phyloP scores from a whole-genome alignment of 1,139 yeast species.

The Candida sojae region DNA sequence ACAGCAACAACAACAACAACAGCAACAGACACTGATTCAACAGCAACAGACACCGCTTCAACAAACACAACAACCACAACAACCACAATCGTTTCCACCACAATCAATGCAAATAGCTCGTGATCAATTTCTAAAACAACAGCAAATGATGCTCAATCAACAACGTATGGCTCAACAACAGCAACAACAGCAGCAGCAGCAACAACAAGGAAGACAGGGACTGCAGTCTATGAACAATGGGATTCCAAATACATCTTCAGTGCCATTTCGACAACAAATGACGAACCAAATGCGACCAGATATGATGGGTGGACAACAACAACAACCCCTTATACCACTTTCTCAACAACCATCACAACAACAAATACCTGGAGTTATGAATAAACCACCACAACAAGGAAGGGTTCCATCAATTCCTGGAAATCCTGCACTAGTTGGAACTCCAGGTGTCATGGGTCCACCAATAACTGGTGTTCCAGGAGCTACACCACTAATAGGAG shows the following conservation, averaged over 20 bases:
- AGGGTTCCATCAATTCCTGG: conserved; percentile 9
- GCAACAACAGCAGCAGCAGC: conserved; percentile 7
- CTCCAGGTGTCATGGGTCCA: neutral
- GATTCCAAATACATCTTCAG: neutral
- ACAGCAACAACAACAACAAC: conserved; percentile 27
- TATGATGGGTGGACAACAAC: conserved; percentile 4
- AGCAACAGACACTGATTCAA: neutral
- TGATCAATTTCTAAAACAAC: conserved; percentile 12
- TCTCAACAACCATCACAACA: neutral
- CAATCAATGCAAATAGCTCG: conserved; percentile 8
- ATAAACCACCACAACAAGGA: conserved; percentile 5
- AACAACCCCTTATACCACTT: neutral
- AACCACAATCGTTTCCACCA: conserved; percentile 4
- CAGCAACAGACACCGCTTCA: neutral
- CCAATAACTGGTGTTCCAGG: conserved; percentile 6
- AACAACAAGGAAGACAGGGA: neutral
- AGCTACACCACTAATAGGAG: conserved; percentile 3
- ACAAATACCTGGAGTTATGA: conserved; percentile 7
- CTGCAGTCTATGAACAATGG: conserved; percentile 8
- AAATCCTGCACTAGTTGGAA: conserved; percentile 2
- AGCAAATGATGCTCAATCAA: conserved; percentile 13
- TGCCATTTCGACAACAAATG: conserved; percentile 26
- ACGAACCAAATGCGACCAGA: conserved; percentile 10
- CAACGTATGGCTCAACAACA: conserved; percentile 8
- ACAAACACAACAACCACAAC: conserved; percentile 20